Conservation (phyloP, 192 early-diverging fungal genomes). For the Backusella liffmaniae region DNA sequence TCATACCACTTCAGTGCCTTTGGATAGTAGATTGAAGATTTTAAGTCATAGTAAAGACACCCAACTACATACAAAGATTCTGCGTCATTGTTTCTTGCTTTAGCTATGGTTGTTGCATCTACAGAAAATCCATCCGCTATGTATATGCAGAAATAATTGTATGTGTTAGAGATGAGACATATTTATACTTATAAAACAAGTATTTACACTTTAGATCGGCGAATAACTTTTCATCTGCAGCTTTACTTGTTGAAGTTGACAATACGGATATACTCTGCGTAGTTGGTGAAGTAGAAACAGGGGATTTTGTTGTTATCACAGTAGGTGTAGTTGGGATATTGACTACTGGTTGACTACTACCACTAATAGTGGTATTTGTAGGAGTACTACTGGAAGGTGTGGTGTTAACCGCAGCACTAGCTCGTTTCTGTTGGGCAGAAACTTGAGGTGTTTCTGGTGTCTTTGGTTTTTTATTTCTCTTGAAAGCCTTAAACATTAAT, state of each 20-base stretch:
- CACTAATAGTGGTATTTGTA: not conserved
- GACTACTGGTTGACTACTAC: not conserved
- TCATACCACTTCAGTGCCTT: constrained; percentile 56
- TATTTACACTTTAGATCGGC: not conserved
- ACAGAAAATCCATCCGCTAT: not conserved
- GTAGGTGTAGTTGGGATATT: not conserved
- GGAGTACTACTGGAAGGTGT: not conserved
- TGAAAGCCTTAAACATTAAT: not conserved
- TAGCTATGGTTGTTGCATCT: not conserved
- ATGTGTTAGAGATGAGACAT: not conserved
- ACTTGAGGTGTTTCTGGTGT: not conserved
- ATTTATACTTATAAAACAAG: not conserved
- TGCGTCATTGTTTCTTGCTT: not conserved
- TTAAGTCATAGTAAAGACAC: not conserved
- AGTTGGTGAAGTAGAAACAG: not conserved
- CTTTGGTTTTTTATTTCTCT: not conserved
- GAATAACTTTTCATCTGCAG: not conserved
- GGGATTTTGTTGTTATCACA: not conserved
- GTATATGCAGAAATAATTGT: not conserved
- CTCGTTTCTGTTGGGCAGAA: not conserved
- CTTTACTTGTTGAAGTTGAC: not conserved
- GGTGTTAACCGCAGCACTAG: not conserved
- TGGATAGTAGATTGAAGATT: not conserved
- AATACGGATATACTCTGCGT: not conserved
- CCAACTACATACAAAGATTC: not conserved